A percentile compares a stretch with the other conserved stretches of the same genome.
Evolutionary conservation across 192 early-diverging fungal genomes (phyloP).

Genomic region (Coemansia sp.): DNA sequence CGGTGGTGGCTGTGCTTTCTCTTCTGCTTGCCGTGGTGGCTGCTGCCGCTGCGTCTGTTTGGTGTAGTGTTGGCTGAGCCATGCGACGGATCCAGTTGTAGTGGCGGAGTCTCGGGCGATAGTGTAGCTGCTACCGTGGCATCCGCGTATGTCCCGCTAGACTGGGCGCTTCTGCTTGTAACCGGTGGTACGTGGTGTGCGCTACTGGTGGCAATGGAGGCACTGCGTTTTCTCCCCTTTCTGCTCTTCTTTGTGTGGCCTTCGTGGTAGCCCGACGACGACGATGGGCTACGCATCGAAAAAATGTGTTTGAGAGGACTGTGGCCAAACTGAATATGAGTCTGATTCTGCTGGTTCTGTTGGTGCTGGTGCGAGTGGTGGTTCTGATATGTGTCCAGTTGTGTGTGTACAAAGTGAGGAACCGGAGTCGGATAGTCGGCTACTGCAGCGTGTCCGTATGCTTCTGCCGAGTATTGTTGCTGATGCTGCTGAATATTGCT

Average conservation of each 20-base stretch:
- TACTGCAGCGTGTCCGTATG: background rate
- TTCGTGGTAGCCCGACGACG: background rate
- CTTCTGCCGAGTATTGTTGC: too few relatives aligned
- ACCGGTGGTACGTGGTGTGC: background rate
- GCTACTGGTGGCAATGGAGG: background rate
- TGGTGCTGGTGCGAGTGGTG: background rate
- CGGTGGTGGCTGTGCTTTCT: background rate
- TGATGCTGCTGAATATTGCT: too few relatives aligned
- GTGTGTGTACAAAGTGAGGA: background rate
- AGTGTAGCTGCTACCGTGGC: slow-evolving; percentile 7
- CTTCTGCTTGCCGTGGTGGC: slow-evolving; percentile 6
- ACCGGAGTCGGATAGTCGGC: background rate
- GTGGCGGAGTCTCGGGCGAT: background rate
- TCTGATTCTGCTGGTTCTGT: too few relatives aligned
- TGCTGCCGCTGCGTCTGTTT: background rate
- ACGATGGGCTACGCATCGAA: too few relatives aligned
- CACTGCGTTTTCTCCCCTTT: background rate
- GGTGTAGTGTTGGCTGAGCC: background rate
- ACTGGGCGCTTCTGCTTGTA: slow-evolving; percentile 16
- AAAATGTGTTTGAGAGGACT: too few relatives aligned
- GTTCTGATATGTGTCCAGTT: background rate
- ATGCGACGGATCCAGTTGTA: too few relatives aligned
- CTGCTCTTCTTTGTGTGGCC: background rate
- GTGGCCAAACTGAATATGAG: too few relatives aligned
- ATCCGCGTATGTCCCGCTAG: slow-evolving; percentile 29